These are phyloP conservation scores for Encephalitozoon intestinalis DNA, from an alignment of 371 early-diverging fungal genomes.

Conservation along the genomic window DNA sequence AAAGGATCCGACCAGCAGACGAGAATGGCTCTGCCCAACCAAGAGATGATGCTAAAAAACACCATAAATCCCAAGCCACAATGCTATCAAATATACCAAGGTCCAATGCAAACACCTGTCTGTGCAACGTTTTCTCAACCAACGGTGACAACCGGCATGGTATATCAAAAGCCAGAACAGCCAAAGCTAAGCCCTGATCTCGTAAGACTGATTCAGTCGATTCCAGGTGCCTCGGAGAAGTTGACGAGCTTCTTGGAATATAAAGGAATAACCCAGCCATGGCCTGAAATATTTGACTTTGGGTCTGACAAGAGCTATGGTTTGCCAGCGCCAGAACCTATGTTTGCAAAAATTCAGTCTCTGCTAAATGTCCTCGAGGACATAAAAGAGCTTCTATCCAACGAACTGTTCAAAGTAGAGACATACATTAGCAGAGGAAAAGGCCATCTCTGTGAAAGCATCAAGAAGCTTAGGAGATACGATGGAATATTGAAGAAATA, in stretches of 20 bases:
- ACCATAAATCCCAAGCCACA: neutral
- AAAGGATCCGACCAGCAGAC: neutral
- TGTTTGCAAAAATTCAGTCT: conserved; percentile 29
- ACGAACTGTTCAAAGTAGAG: conserved; percentile 37
- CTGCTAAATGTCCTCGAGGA: conserved; percentile 34
- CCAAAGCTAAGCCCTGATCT: neutral
- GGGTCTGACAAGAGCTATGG: conserved; percentile 4
- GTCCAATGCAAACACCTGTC: neutral
- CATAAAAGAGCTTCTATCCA: conserved; percentile 34
- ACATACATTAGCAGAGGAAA: conserved; percentile 42
- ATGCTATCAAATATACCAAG: neutral
- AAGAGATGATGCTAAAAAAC: neutral
- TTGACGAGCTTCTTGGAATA: conserved; percentile 31
- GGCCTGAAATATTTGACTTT: conserved; percentile 34
- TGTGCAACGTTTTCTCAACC: neutral
- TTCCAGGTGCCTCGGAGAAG: conserved; percentile 10
- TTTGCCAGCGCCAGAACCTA: conserved; percentile 36
- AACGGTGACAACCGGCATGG: neutral
- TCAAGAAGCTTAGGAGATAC: conserved; percentile 21
- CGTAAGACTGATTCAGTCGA: neutral
- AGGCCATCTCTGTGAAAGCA: conserved; percentile 29
- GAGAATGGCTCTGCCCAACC: neutral
- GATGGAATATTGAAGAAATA: conserved; percentile 10
- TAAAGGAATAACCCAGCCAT: conserved; percentile 35
- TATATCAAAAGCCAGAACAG: neutral